A percentile compares a stretch with the other conserved stretches of the same genome.
phyloP scores from a whole-genome alignment of 257 asterid genomes.

The Penstemon davidsonii region DNA sequence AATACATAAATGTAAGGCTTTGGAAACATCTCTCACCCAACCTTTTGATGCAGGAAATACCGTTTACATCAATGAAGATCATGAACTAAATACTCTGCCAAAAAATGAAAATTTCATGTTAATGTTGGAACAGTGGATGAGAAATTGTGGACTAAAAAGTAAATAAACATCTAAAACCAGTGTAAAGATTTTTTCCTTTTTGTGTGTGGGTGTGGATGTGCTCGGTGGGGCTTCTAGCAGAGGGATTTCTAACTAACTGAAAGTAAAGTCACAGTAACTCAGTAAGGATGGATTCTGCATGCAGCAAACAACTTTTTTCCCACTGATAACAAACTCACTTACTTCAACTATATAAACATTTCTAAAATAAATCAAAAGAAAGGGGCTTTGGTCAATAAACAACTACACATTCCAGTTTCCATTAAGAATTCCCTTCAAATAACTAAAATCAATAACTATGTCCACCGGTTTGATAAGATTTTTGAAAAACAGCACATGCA shows the following conservation, averaged over 20 bases:
- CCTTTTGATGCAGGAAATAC: slow-evolving; percentile 20
- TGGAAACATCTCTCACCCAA: slow-evolving; percentile 32
- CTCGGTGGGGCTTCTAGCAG: neutral
- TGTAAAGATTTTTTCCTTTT: neutral
- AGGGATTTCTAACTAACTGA: neutral
- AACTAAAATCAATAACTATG: slow-evolving; percentile 10
- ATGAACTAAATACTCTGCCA: slow-evolving; percentile 27
- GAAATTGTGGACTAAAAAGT: slow-evolving; percentile 8
- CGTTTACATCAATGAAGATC: slow-evolving; percentile 13
- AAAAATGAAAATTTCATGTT: slow-evolving; percentile 22
- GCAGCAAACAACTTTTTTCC: neutral
- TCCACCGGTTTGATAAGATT: neutral
- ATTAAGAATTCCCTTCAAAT: slow-evolving; percentile 11
- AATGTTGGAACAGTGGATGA: slow-evolving; percentile 21
- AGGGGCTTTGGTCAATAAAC: slow-evolving; percentile 2
- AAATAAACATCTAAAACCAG: neutral
- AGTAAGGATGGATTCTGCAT: neutral
- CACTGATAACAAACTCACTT: neutral
- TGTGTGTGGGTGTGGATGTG: neutral
- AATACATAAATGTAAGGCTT: slow-evolving; percentile 33
- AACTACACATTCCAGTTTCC: neutral
- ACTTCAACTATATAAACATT: too few relatives aligned
- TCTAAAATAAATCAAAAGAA: neutral
- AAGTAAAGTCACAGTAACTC: neutral
- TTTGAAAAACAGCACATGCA: slow-evolving; percentile 27